phyloP scores from a whole-genome alignment of 2,329 filamentous ascomycete species.

The Pseudogymnoascus sp. region DNA sequence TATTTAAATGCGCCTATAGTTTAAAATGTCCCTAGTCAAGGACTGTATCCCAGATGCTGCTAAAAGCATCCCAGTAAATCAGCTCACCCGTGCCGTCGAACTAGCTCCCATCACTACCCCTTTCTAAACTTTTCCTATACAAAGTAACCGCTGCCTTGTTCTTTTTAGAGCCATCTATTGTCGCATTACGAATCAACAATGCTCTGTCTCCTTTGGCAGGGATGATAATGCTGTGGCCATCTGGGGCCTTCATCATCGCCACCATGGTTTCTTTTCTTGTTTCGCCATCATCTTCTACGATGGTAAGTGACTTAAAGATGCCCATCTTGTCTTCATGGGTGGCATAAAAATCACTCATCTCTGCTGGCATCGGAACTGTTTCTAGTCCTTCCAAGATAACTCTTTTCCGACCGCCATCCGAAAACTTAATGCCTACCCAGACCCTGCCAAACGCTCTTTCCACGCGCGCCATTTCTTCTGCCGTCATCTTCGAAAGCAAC shows the following conservation, averaged over 20 bases:
- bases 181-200: not conserved
- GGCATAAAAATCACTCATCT: not conserved
- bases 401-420: constrained; percentile 17
- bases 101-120: not conserved
- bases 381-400: constrained; percentile 23
- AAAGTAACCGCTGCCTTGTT: not conserved
- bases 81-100: not conserved
- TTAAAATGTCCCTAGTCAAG: not conserved
- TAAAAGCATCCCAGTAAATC: not conserved
- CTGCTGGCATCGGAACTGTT: constrained; percentile 10
- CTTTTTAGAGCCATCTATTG: constrained; percentile 1
- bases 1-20: not conserved
- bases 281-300: not conserved
- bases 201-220: constrained; percentile 1
- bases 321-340: constrained; percentile 1
- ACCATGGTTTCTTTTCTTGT: not conserved
- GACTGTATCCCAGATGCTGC: not conserved
- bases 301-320: constrained; percentile 4
- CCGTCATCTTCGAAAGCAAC: constrained; percentile 49
- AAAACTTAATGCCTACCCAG: constrained; percentile 47
- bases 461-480: constrained; percentile 48
- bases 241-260: constrained; percentile 14
- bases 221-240: constrained; percentile 17
- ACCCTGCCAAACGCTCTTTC: constrained; percentile 57
- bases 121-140: not conserved